Conservation (phyloP, 192 early-diverging fungal species). For the Ambispora gerdemannii region DNA sequence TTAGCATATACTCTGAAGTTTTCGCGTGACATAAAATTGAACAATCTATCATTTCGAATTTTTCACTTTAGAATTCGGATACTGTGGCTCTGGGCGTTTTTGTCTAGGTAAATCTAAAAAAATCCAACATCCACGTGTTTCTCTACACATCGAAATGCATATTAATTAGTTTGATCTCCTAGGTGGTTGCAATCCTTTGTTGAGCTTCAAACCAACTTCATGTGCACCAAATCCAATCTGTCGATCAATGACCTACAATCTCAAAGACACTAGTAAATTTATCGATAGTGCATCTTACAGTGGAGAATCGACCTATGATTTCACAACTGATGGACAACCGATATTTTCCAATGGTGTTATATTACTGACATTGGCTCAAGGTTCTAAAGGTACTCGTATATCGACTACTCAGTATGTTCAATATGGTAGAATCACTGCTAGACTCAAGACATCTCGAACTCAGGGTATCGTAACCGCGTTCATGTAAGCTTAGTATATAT, state of each 20-base stretch:
- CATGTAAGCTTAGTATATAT: slow-evolving; percentile 8
- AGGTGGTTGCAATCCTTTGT: slow-evolving; percentile 9
- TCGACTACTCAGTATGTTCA: slow-evolving; percentile 2
- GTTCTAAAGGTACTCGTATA: not conserved
- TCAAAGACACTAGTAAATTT: not conserved
- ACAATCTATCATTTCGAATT: not conserved
- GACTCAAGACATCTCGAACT: not conserved
- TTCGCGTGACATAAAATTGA: too few relatives aligned
- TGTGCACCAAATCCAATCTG: slow-evolving; percentile 14
- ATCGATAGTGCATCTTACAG: not conserved
- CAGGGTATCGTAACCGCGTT: slow-evolving; percentile 5
- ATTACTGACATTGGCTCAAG: not conserved
- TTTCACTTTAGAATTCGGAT: not conserved
- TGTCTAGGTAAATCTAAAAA: slow-evolving; percentile 7
- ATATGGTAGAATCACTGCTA: slow-evolving; percentile 9
- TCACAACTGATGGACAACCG: not conserved
- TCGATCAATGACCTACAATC: not conserved
- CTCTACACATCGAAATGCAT: not conserved
- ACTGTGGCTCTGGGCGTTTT: not conserved
- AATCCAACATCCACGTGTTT: not conserved
- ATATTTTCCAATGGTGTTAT: not conserved
- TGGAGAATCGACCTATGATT: not conserved
- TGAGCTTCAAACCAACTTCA: not conserved
- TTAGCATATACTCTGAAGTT: too few relatives aligned
- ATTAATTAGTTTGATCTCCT: not conserved